A percentile compares a stretch with the other conserved stretches of the same genome.
Evolutionary conservation across 192 early-diverging fungal genomes (phyloP).

Genomic region (Gaertneriomyces semiglobifer): DNA sequence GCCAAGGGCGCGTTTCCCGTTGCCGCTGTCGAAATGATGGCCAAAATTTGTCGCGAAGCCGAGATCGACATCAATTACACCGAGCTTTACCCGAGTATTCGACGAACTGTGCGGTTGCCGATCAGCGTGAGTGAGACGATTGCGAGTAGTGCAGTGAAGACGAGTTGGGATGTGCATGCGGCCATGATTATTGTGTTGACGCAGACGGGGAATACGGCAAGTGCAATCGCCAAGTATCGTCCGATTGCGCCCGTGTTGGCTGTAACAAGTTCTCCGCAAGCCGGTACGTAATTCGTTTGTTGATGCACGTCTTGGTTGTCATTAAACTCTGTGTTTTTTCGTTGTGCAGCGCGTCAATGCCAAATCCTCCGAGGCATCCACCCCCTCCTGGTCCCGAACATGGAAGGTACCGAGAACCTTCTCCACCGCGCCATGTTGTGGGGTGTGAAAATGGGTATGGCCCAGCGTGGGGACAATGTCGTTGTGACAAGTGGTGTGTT

Average conservation of each 20-base stretch:
- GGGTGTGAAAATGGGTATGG: slow-evolving; percentile 61
- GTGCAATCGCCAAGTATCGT: slow-evolving; percentile 89
- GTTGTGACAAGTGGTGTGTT: slow-evolving; percentile 51
- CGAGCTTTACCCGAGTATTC: slow-evolving; percentile 86
- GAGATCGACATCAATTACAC: slow-evolving; percentile 94
- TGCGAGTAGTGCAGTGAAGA: slow-evolving; percentile 72
- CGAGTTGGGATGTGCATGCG: slow-evolving; percentile 59
- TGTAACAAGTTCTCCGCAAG: slow-evolving; percentile 66
- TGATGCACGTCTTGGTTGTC: background rate
- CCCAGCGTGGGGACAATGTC: slow-evolving; percentile 46
- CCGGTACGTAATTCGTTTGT: slow-evolving; percentile 22
- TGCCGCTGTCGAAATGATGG: slow-evolving; percentile 91
- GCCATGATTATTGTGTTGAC: slow-evolving; percentile 88
- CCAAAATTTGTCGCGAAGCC: slow-evolving; percentile 85
- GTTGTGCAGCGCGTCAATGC: slow-evolving; percentile 43
- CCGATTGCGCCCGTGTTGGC: slow-evolving; percentile 89
- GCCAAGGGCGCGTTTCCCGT: slow-evolving; percentile 90
- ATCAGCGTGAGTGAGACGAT: slow-evolving; percentile 86
- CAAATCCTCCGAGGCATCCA: slow-evolving; percentile 53
- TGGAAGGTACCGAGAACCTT: slow-evolving; percentile 53
- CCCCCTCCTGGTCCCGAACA: slow-evolving; percentile 48
- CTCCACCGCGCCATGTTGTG: slow-evolving; percentile 54
- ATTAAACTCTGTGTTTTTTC: background rate
- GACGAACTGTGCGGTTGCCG: slow-evolving; percentile 70
- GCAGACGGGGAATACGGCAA: slow-evolving; percentile 78